Conservation (phyloP, 257 asterid genomes). For the Solanum etuberosum region DNA sequence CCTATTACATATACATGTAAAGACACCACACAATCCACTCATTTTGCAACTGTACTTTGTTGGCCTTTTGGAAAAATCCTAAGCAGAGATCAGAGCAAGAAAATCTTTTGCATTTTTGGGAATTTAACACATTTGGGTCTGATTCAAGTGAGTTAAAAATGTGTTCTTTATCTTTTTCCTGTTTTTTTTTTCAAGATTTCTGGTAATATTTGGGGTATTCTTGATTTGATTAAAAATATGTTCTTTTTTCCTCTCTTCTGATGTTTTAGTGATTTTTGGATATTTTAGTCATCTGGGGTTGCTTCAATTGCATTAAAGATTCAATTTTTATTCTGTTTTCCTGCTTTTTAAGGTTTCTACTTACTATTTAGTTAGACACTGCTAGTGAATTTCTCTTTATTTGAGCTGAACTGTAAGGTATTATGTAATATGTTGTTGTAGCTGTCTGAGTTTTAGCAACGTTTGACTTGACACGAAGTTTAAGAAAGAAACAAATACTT, state of each 20-base stretch:
- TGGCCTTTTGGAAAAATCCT: background rate
- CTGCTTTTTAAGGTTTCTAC: background rate
- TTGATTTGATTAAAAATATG: background rate
- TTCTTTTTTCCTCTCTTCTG: background rate
- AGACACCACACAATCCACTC: background rate
- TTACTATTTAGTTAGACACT: background rate
- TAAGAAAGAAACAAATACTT: background rate
- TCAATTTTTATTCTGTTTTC: background rate
- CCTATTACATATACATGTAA: background rate
- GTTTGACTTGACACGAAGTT: background rate
- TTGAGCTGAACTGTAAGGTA: background rate
- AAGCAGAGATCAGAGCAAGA: background rate
- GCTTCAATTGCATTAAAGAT: background rate
- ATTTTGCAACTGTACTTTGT: background rate
- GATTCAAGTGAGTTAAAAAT: background rate
- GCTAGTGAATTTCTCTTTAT: background rate
- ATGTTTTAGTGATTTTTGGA: background rate
- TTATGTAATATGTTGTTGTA: background rate
- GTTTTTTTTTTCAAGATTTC: background rate
- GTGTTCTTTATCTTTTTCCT: background rate
- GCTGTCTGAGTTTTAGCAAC: background rate
- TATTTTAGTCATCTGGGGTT: background rate
- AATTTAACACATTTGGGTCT: background rate
- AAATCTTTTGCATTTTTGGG: background rate
- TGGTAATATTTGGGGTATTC: background rate